Conservation (phyloP, 805 yeast genomes). For the Cyberlindnera maritima region DNA sequence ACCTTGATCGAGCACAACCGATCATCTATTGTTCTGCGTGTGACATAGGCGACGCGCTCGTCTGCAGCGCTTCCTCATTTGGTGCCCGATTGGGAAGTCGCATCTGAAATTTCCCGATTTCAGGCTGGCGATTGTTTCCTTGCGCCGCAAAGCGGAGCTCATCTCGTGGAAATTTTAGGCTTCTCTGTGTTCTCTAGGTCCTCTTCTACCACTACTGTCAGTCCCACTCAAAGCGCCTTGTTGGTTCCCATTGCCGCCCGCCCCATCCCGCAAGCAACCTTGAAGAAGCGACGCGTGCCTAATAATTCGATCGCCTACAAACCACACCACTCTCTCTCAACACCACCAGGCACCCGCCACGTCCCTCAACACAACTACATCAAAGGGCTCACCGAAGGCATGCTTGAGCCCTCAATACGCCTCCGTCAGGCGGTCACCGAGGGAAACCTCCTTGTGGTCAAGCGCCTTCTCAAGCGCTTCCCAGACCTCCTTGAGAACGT, state of each 20-base stretch:
- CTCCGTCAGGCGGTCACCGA: slow-evolving; percentile 65
- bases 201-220: not conserved
- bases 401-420: slow-evolving; percentile 62
- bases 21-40: not conserved
- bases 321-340: not conserved
- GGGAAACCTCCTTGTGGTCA: slow-evolving; percentile 62
- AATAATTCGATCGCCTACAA: too few species aligned
- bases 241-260: too few species aligned
- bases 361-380: not conserved
- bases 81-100: not conserved
- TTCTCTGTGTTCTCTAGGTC: too few species aligned
- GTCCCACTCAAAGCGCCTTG: too few species aligned
- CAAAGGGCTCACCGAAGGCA: slow-evolving; percentile 18
- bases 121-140: not conserved
- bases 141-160: not conserved
- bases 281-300: too few species aligned
- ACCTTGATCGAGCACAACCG: not conserved
- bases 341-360: not conserved
- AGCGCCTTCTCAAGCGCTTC: slow-evolving; percentile 60
- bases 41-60: not conserved
- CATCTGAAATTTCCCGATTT: not conserved
- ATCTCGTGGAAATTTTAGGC: too few species aligned
- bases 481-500: slow-evolving; percentile 69
- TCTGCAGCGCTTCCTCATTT: not conserved
- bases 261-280: too few species aligned